Percentiles rank a stretch among this genome's conserved stretches.
Evolutionary conservation across 2,329 filamentous ascomycete genomes (phyloP).

Genomic region (Ramichloridium luteum): DNA sequence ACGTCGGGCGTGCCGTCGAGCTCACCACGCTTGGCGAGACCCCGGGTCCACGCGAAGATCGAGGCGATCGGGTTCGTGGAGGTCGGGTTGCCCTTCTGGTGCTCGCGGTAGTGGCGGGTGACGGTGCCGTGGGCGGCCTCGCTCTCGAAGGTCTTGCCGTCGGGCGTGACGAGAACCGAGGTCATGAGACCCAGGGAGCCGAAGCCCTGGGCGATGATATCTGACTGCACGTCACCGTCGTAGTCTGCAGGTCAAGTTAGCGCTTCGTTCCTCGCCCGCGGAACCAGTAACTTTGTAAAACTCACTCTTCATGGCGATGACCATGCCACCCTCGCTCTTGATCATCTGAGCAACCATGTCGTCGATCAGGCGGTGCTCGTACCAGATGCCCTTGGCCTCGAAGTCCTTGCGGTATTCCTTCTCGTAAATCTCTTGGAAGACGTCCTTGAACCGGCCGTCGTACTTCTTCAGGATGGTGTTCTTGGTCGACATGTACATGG

Average conservation of each 20-base stretch:
- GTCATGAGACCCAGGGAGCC: constrained; percentile 98
- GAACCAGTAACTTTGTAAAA: constrained; percentile 14
- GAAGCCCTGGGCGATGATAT: constrained; percentile 96
- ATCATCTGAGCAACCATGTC: constrained; percentile 99
- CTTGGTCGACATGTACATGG: constrained; percentile 99
- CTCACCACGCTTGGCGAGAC: constrained; percentile 82
- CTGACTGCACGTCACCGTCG: constrained; percentile 96
- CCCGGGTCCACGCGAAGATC: constrained; percentile 98
- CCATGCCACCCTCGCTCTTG: constrained; percentile 91
- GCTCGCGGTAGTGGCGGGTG: constrained; percentile 95
- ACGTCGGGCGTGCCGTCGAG: constrained; percentile 89
- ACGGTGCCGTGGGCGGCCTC: constrained; percentile 98
- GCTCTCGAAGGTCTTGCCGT: constrained; percentile 93
- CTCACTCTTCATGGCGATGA: constrained; percentile 96
- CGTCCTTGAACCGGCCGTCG: constrained; percentile 97
- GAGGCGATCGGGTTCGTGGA: constrained; percentile 98
- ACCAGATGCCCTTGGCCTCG: constrained; percentile 90
- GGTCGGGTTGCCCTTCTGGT: constrained; percentile 95
- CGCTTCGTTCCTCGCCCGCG: background rate
- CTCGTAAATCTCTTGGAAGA: constrained; percentile 96
- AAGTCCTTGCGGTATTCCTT: constrained; percentile 76
- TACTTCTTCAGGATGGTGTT: constrained; percentile 99
- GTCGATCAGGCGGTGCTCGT: constrained; percentile 97
- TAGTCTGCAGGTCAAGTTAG: constrained; percentile 54
- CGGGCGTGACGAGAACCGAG: constrained; percentile 89